Evolutionary conservation across 225 moss, liverwort and hornwort genomes (phyloP), one percentile per base, ranked within the genome.

Genomic region (Lunularia cruciata): DNA sequence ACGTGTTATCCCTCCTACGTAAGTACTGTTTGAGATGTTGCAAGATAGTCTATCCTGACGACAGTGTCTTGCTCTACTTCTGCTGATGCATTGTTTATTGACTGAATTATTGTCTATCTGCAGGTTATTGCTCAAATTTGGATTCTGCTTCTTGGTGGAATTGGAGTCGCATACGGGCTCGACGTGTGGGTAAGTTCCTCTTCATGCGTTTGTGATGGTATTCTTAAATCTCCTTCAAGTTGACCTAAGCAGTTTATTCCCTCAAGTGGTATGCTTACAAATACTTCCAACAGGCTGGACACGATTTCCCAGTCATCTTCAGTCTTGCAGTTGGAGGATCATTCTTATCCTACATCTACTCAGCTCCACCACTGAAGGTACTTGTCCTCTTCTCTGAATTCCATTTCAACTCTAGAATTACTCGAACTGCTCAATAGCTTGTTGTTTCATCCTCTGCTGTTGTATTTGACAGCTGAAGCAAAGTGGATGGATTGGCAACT

Each of bases 331-430:
- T 86, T 65, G 90, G 90, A 62, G 95, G 95, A 61, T 96, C 95
- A 14, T 84, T 92, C 38, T 72, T 96, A 67, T 85, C 95, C 15
- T 96, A 96, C 74, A 96, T 96, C 28, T 96, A 96, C 77, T 96
- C 95, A 27, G 95, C 95, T 49, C 95, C 95, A 64, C 95, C 95
- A 8, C 77, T 96, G 77, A 96, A 95, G 88, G 95, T 90, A 63
- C 15, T 10, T 25, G 8, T 61, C 9, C 61, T 25, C 8, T 61
- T 64, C 45, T 30, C 19, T 8, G 22, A 25, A 25, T 61, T 37
- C 3, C 12, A 14, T 40, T 61, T 61, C 39, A n/a, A n/a, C n/a
- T n/a, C n/a, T n/a, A n/a, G n/a, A n/a, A n/a, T 15, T 27, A 39
- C 31, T 11, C 32, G 30, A 27, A 67, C 45, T 38, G 28, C 14